Evolutionary conservation across 768 basidiomycete genomes (phyloP).

Genomic region (Lactarius akahatsu): DNA sequence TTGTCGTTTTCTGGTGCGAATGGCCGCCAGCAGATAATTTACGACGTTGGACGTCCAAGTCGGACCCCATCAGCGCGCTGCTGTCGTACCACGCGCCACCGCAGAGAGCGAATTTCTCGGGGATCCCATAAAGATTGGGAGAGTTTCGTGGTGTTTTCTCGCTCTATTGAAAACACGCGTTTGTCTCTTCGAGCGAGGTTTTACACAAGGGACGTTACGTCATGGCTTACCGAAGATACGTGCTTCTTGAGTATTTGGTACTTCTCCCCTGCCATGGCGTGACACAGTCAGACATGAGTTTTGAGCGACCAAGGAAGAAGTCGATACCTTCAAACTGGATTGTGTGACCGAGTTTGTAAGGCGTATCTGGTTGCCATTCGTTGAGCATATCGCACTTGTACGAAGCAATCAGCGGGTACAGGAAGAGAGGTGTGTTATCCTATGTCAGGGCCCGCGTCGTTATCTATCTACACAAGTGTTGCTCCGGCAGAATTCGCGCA

Average conservation of each 20-base stretch:
- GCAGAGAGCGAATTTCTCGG: background rate
- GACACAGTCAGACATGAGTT: background rate
- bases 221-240: background rate
- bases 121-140: background rate
- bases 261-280: background rate
- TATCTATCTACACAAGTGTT: background rate
- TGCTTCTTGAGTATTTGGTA: constrained; percentile 6
- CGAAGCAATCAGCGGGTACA: background rate
- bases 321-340: constrained; percentile 2
- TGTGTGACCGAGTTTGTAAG: background rate
- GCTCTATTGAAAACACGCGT: background rate
- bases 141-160: background rate
- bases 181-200: background rate
- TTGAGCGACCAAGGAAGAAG: background rate
- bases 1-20: background rate
- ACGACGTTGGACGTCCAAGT: background rate
- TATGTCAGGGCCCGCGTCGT: background rate
- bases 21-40: background rate
- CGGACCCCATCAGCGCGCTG: background rate
- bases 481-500: no score
- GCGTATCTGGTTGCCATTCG: background rate
- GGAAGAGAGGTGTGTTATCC: no score
- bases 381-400: background rate
- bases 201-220: background rate
- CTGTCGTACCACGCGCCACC: background rate